Evolutionary conservation across 345 rosid species (phyloP), one percentile per base, ranked within the genome.

Genomic region (Pugionium dolabratum): DNA sequence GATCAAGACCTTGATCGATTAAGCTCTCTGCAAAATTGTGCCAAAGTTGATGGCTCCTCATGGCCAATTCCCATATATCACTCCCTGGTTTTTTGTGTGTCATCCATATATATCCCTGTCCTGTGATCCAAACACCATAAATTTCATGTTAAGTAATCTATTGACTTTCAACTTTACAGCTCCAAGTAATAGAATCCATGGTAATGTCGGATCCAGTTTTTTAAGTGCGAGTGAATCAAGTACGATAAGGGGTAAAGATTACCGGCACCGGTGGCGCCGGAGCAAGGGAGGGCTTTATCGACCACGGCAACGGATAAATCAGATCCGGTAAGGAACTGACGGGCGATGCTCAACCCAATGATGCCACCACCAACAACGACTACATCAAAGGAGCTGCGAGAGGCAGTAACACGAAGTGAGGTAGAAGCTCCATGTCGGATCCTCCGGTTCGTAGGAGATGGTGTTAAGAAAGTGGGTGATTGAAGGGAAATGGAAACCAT

Each of bases 241-340:
- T 44, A 35, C 37, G 36, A 47, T 6, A 52, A 40, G 25, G 26
- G 32, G 4, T 31, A 52, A 6, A 33, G 9, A 42, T 68, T 76
- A 91, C 98, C 98, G 10, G 96, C 98, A 50, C 98, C 97, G 2
- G 98, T 90, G 62, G 98, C 96, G 9, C 97, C 94, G 37, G 95
- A 82, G 75, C 95, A 89, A 33, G 97, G 98, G 35, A 86, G 79
- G 54, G 80, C 93, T 64, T 85, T 89, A 74, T 92, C 95, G 5
- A 87, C 84, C 11, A 92, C 83, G 26, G 97, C 95, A 48, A 92
- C 95, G 53, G 96, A 86, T 40, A 87, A 82, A 79, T 89, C 86
- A 55, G 94, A 92, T 49, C 81, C 76, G 32, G 58, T 37, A 9
- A 92, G 89, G 69, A 92, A 74, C 82, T 87, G 90, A 1, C 88